Conservation (phyloP, 352 stramenopile species). For the Pythium sp. region DNA sequence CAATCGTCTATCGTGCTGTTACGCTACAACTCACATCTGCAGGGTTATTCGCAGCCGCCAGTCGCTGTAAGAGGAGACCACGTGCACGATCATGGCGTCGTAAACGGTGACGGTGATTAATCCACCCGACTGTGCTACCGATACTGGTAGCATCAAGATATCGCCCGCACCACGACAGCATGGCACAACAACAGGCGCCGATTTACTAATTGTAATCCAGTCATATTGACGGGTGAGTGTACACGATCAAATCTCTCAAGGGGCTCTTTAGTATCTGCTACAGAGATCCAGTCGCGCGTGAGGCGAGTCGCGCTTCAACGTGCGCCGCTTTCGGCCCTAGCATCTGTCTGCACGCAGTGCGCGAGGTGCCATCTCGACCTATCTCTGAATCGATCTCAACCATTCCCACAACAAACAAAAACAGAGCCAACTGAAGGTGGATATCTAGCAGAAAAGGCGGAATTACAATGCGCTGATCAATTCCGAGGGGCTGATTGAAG, state of each 20-base stretch:
- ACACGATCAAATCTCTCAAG: neutral
- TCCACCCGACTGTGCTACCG: neutral
- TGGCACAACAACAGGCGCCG: neutral
- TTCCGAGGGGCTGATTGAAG: neutral
- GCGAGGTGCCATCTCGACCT: neutral
- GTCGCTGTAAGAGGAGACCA: neutral
- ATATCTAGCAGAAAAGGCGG: neutral
- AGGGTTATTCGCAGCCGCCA: neutral
- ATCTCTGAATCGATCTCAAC: neutral
- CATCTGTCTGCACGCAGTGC: constrained; percentile 1
- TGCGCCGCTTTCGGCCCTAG: neutral
- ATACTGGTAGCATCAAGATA: neutral
- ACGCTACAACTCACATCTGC: neutral
- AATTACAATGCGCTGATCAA: neutral
- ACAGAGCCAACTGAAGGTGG: neutral
- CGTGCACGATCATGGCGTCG: neutral
- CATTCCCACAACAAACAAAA: neutral
- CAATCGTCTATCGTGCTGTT: neutral
- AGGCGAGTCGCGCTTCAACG: neutral
- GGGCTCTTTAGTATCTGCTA: neutral
- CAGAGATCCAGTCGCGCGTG: neutral
- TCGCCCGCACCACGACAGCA: neutral
- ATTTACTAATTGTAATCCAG: neutral
- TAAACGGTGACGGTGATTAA: neutral
- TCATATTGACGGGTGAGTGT: neutral